phyloP scores from a whole-genome alignment of 306 rosid genomes.

The Malus orientalis region DNA sequence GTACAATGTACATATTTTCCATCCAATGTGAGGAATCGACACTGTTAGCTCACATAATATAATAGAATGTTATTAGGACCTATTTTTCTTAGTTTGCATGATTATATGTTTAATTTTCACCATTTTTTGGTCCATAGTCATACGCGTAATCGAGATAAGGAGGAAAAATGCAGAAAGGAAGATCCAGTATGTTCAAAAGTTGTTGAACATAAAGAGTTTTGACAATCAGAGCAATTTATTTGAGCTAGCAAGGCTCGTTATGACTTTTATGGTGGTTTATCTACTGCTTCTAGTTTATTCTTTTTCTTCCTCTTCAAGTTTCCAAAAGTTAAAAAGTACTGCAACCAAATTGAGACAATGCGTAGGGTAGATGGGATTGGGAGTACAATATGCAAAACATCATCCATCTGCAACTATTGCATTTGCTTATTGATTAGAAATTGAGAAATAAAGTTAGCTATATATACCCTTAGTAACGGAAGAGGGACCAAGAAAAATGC shows the following conservation, averaged over 20 bases:
- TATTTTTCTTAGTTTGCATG: neutral
- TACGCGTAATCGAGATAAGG: neutral
- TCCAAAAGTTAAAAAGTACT: conserved; percentile 5
- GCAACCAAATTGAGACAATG: neutral
- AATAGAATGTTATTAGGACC: neutral
- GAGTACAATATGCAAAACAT: neutral
- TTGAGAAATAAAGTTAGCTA: neutral
- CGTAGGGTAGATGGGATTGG: neutral
- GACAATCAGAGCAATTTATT: neutral
- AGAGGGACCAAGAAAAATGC: neutral
- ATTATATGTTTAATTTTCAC: neutral
- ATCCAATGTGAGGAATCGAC: neutral
- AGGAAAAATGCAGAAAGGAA: neutral
- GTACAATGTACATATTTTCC: neutral
- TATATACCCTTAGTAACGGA: neutral
- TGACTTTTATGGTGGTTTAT: conserved; percentile 11
- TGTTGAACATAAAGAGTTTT: conserved; percentile 11
- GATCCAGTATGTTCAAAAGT: conserved; percentile 8
- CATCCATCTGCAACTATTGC: neutral
- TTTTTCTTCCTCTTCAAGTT: neutral
- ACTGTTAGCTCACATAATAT: neutral
- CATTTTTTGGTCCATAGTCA: neutral
- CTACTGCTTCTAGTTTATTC: neutral
- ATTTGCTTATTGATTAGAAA: neutral
- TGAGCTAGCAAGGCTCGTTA: neutral